Evolutionary conservation across 495 filamentous ascomycete genomes (phyloP), one percentile per base, ranked within the genome.

Genomic region (Trichoderma parareesei): DNA sequence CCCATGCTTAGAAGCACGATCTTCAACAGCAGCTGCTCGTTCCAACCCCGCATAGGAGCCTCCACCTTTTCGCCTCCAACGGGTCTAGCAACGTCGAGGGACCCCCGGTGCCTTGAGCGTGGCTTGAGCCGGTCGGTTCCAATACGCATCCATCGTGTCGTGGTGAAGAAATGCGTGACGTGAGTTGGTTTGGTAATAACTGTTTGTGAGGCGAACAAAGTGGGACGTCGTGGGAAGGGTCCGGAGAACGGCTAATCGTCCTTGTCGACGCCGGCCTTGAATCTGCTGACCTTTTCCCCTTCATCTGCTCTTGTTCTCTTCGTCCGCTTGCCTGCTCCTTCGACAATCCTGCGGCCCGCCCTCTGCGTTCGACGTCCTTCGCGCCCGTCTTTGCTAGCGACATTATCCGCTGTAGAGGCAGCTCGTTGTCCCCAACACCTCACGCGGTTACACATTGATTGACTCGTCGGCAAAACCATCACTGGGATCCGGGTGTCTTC

Each of bases 51-150:
- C 53, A 57, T 57, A 35, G 20, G 18, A n/a, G 27, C 53, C 53
- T 57, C 53, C 53, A 37, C 53, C 18, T 57, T 57, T 48, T 57
- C 27, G 53, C 53, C 53, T 57, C 53, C 53, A 57, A 57, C 53
- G 20, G 44, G 44, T 27, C 44, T 48, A 41, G 40, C 40, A 41
- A 16, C 44, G 11, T 48, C 44, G 8, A 48, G 35, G 49, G 20
- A 16, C 33, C 10, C 37, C 10, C 37, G 53, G 53, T 57, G 53
- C 53, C 27, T 57, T 57, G 53, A 57, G 14, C 53, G 44, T 57
- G 53, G 53, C 53, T 57, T 57, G 27, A 57, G 53, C 53, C 20
- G 27, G 7, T 9, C 27, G 8, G 14, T 5, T 33, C 6, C 10
- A 57, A 33, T 27, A 57, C 53, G 53, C 14, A 57, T 35, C 27